phyloP scores from a whole-genome alignment of 805 yeast species.

The Millerozyma miso region DNA sequence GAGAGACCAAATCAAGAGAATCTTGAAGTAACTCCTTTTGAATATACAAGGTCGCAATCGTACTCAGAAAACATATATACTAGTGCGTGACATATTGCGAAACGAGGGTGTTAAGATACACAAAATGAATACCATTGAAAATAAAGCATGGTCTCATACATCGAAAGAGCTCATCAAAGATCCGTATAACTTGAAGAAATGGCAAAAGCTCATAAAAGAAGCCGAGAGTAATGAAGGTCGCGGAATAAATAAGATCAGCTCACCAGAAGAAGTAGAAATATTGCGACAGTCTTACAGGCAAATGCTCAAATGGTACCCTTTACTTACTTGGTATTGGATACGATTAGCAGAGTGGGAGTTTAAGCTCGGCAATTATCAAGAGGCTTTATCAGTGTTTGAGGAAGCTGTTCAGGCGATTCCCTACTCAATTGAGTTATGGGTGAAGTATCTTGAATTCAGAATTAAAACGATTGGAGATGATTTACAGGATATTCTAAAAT shows the following conservation, averaged over 20 bases:
- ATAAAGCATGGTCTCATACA: slow-evolving; percentile 23
- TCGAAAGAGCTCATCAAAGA: slow-evolving; percentile 28
- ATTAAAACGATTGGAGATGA: slow-evolving; percentile 27
- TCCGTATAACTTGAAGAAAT: slow-evolving; percentile 32
- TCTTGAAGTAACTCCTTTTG: too few relatives aligned
- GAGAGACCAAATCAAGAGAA: too few relatives aligned
- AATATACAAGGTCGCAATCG: too few relatives aligned
- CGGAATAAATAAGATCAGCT: slow-evolving; percentile 33
- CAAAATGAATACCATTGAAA: slow-evolving; percentile 3
- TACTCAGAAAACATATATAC: too few relatives aligned
- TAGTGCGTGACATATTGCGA: too few relatives aligned
- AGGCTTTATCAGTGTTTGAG: slow-evolving; percentile 33
- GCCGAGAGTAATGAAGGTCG: slow-evolving; percentile 25
- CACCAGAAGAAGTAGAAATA: slow-evolving; percentile 22
- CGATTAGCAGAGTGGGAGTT: slow-evolving; percentile 47
- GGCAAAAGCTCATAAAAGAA: slow-evolving; percentile 33
- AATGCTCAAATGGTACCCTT: slow-evolving; percentile 45
- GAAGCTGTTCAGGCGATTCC: slow-evolving; percentile 38
- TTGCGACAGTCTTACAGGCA: slow-evolving; percentile 39
- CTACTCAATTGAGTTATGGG: slow-evolving; percentile 50
- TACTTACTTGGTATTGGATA: slow-evolving; percentile 55
- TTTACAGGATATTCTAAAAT: slow-evolving; percentile 22
- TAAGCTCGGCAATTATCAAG: slow-evolving; percentile 37
- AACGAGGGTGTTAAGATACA: too few relatives aligned
- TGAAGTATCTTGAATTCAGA: slow-evolving; percentile 40